These are phyloP conservation scores for Alliaria petiolata DNA, from an alignment of 345 rosid genomes.

Conservation along the genomic window DNA sequence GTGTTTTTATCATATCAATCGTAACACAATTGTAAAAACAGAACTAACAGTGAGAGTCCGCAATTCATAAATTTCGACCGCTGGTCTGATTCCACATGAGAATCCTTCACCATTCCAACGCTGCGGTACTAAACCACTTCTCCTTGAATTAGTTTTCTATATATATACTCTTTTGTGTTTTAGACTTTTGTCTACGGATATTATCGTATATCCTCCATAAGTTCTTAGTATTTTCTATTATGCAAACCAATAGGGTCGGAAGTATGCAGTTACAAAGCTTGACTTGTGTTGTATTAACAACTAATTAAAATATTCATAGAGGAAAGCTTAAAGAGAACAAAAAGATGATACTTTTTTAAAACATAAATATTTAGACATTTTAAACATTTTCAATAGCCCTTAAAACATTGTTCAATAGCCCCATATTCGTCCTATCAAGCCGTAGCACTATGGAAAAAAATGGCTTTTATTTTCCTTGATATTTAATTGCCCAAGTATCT, in stretches of 20 bases:
- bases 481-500: too few relatives aligned
- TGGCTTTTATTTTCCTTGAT: neutral
- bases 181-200: neutral
- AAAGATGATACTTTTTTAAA: slow-evolving; percentile 8
- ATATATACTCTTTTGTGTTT: neutral
- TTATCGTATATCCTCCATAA: slow-evolving; percentile 18
- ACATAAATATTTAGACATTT: slow-evolving; percentile 8
- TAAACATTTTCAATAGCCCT: neutral
- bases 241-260: neutral
- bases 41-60: too few relatives aligned
- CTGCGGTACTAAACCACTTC: neutral
- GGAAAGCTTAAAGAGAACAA: neutral
- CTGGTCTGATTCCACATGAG: neutral
- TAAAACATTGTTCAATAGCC: too few relatives aligned
- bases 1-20: too few relatives aligned
- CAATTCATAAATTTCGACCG: too few relatives aligned
- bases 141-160: neutral
- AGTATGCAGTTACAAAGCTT: neutral
- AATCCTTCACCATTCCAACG: neutral
- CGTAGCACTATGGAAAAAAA: neutral
- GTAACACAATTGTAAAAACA: too few relatives aligned
- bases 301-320: neutral
- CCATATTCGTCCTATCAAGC: slow-evolving; percentile 21
- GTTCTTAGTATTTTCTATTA: neutral
- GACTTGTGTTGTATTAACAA: neutral